These are phyloP conservation scores for Globisporangium sylvaticum DNA, from an alignment of 352 stramenopile species.

Conservation along the genomic window DNA sequence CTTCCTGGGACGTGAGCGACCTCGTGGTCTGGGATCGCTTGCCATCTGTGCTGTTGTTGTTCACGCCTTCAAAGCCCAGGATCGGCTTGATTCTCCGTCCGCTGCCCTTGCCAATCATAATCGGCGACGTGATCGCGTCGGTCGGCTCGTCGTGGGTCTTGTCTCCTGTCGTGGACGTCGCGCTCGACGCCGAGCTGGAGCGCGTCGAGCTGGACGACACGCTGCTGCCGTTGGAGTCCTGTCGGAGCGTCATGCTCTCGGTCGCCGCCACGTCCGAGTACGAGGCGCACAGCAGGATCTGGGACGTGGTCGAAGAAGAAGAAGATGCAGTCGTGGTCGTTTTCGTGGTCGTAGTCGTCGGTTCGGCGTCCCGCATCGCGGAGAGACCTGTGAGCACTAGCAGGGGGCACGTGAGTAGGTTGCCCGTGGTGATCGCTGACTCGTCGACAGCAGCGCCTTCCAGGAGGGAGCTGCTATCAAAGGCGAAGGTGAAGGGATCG, in stretches of 20 bases:
- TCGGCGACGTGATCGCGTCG: slow-evolving; percentile 15
- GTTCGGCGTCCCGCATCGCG: slow-evolving; percentile 16
- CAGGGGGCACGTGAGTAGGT: slow-evolving; percentile 8
- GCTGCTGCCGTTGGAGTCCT: neutral
- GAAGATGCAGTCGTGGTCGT: neutral
- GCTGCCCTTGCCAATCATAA: slow-evolving; percentile 4
- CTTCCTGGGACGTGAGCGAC: slow-evolving; percentile 36
- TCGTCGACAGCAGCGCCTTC: neutral
- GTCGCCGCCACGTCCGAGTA: slow-evolving; percentile 4
- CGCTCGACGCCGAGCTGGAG: neutral
- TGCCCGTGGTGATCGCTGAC: slow-evolving; percentile 9
- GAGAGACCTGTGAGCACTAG: slow-evolving; percentile 16
- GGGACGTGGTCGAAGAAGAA: neutral
- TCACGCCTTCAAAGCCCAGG: slow-evolving; percentile 15
- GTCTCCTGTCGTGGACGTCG: neutral
- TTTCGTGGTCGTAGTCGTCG: neutral
- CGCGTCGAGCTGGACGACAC: neutral
- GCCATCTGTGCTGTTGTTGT: slow-evolving; percentile 20
- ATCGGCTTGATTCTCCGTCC: slow-evolving; percentile 10
- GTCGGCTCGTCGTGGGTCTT: slow-evolving; percentile 15
- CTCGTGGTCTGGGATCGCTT: slow-evolving; percentile 14
- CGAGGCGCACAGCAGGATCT: neutral
- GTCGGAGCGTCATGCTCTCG: neutral
- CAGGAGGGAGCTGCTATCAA: neutral
- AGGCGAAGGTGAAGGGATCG: neutral